These are phyloP conservation scores for Candida anutae DNA, from an alignment of 1,139 yeast species.

Conservation along the genomic window DNA sequence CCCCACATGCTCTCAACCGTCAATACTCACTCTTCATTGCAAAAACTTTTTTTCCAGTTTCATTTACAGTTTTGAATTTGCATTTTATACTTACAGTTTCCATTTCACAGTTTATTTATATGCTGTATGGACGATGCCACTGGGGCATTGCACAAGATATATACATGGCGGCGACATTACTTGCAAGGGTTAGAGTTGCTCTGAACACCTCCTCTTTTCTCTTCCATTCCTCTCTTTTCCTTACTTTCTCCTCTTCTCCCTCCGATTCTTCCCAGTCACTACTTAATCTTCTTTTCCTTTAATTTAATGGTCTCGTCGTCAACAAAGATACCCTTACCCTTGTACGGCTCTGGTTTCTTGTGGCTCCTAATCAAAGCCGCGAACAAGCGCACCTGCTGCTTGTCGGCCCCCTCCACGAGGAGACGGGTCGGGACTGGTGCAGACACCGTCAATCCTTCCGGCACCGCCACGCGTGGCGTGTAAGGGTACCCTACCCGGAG, in stretches of 20 bases:
- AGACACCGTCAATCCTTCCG: constrained; percentile 64
- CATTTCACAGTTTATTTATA: no score
- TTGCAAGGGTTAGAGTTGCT: no score
- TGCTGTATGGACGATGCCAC: no score
- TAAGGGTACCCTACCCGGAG: constrained; percentile 68
- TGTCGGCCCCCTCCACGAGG: constrained; percentile 78
- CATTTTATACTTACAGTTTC: no score
- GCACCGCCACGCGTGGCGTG: constrained; percentile 72
- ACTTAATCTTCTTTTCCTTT: constrained; percentile 91
- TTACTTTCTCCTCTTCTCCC: constrained; percentile 1
- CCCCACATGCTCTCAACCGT: no score
- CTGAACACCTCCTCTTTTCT: background rate
- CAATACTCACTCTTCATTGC: no score
- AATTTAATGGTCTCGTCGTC: constrained; percentile 85
- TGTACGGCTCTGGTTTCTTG: constrained; percentile 97
- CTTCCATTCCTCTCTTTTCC: background rate
- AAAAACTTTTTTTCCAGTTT: no score
- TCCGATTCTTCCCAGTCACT: no score
- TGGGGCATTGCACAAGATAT: no score
- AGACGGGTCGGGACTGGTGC: constrained; percentile 87
- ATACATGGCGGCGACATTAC: no score
- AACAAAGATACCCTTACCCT: constrained; percentile 95
- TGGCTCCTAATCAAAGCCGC: constrained; percentile 83
- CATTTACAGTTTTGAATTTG: no score
- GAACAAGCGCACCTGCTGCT: constrained; percentile 78